Conservation (phyloP, 2,329 filamentous ascomycete genomes). For the Colletotrichum abscissum region DNA sequence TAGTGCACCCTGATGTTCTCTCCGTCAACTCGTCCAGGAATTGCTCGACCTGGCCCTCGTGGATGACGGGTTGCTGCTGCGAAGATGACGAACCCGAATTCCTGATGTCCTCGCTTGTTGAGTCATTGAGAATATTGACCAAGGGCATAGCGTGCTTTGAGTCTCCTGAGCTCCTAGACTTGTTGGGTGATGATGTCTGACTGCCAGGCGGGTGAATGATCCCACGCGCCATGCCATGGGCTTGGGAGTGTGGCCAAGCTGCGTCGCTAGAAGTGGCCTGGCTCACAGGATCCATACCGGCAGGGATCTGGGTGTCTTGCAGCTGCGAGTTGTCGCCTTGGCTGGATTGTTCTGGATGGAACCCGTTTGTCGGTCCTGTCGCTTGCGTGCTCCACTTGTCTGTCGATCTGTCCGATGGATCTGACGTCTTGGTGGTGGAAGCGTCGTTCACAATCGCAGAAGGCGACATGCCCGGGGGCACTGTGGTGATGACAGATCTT, state of each 20-base stretch:
- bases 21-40: conserved; percentile 74
- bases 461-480: conserved; percentile 68
- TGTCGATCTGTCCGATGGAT: conserved; percentile 72
- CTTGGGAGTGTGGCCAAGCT: conserved; percentile 69
- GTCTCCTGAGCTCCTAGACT: conserved; percentile 43
- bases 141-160: conserved; percentile 48
- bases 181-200: conserved; percentile 51
- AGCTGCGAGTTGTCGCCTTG: conserved; percentile 53
- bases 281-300: conserved; percentile 45
- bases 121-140: conserved; percentile 55
- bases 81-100: conserved; percentile 35
- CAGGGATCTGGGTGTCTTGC: conserved; percentile 64
- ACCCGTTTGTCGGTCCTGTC: conserved; percentile 69
- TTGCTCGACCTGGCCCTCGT: conserved; percentile 61
- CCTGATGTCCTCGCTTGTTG: conserved; percentile 47
- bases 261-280: conserved; percentile 64
- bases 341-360: conserved; percentile 58
- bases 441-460: conserved; percentile 81
- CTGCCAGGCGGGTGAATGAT: conserved; percentile 47
- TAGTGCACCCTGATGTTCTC: conserved; percentile 79
- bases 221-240: conserved; percentile 59
- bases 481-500: conserved; percentile 67
- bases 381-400: conserved; percentile 77
- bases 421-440: conserved; percentile 91
- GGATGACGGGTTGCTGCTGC: conserved; percentile 53